These are phyloP conservation scores for Diplodia mutila DNA, from an alignment of 2,329 filamentous ascomycete species.

Conservation along the genomic window DNA sequence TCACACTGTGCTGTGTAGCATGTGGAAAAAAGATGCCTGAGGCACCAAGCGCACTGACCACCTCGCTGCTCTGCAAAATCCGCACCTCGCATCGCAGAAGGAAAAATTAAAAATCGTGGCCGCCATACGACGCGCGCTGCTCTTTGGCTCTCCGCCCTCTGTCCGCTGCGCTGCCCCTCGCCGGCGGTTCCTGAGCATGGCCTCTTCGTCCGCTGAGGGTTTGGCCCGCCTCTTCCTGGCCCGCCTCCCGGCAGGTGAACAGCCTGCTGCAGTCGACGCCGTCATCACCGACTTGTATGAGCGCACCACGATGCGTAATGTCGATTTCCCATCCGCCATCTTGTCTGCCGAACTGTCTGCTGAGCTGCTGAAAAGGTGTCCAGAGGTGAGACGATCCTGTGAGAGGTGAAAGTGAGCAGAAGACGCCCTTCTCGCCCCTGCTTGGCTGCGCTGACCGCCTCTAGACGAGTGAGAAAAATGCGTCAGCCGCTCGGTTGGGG, in stretches of 20 bases:
- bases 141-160: background rate
- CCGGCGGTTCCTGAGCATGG: conserved; percentile 8
- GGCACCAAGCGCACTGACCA: background rate
- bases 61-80: background rate
- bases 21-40: background rate
- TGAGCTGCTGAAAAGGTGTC: conserved; percentile 24
- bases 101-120: conserved; percentile 1
- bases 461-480: conserved; percentile 8
- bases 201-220: conserved; percentile 21
- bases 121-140: background rate
- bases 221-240: conserved; percentile 26
- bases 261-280: conserved; percentile 14
- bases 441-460: background rate
- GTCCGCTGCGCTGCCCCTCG: background rate
- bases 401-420: conserved; percentile 16
- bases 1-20: too few relatives aligned
- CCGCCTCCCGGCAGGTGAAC: conserved; percentile 21
- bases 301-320: background rate
- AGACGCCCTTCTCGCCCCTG: conserved; percentile 4
- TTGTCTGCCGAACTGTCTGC: conserved; percentile 24
- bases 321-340: conserved; percentile 13
- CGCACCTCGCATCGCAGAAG: background rate
- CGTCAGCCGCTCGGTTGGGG: conserved; percentile 26
- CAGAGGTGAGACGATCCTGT: conserved; percentile 26
- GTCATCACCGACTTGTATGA: conserved; percentile 15